These are phyloP conservation scores for Nevesoporus exiguus DNA, from an alignment of 768 basidiomycete genomes.

Conservation along the genomic window DNA sequence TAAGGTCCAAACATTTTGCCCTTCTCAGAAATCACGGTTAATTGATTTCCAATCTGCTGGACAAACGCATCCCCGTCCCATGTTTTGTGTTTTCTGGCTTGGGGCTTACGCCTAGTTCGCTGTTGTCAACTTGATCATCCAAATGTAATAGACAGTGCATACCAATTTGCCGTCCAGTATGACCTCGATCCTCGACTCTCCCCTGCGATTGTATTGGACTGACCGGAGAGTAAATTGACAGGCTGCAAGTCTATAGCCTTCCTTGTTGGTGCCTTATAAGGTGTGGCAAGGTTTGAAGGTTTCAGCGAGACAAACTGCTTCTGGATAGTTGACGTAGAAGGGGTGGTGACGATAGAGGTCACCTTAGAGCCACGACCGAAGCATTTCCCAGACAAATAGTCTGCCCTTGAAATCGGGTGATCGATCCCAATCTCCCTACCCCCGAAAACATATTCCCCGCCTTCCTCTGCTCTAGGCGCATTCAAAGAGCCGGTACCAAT, in stretches of 20 bases:
- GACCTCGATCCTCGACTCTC: conserved; percentile 22
- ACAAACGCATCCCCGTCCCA: conserved; percentile 83
- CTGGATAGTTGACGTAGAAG: conserved; percentile 29
- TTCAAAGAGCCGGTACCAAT: conserved; percentile 51
- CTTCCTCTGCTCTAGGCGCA: conserved; percentile 35
- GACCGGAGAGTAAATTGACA: conserved; percentile 33
- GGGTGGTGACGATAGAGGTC: conserved; percentile 11
- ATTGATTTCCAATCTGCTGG: conserved; percentile 44
- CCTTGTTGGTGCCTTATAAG: conserved; percentile 24
- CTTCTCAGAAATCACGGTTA: conserved; percentile 64
- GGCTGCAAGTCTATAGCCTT: conserved; percentile 40
- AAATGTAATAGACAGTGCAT: conserved; percentile 13
- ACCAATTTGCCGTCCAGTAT: conserved; percentile 75
- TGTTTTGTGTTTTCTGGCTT: conserved; percentile 73
- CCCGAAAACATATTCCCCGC: conserved; percentile 39
- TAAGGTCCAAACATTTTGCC: conserved; percentile 55
- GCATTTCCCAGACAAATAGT: conserved; percentile 63
- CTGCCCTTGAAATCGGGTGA: conserved; percentile 46
- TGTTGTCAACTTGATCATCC: conserved; percentile 1
- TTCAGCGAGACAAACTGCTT: conserved; percentile 34
- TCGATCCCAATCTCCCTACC: conserved; percentile 69
- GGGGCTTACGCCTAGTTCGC: conserved; percentile 60
- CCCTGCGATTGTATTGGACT: conserved; percentile 4
- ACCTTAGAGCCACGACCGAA: conserved; percentile 43
- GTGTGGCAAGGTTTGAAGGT: conserved; percentile 19